phyloP scores from a whole-genome alignment of 768 basidiomycete species.

The Boletus huronensis region DNA sequence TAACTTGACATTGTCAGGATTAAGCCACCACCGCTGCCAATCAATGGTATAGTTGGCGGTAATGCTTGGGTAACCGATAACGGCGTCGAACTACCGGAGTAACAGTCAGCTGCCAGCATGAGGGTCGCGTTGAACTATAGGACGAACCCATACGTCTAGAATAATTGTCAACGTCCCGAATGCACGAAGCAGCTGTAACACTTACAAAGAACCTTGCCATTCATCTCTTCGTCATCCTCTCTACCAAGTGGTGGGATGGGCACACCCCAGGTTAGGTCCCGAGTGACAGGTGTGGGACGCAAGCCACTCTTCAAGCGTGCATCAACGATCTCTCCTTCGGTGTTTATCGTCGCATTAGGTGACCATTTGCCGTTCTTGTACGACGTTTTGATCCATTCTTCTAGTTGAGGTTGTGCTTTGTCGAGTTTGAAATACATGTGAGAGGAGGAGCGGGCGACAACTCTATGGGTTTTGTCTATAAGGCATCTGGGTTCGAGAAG shows the following conservation, averaged over 20 bases:
- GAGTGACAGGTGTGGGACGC: conserved; percentile 84
- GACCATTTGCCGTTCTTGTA: conserved; percentile 88
- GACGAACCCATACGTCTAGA: conserved; percentile 88
- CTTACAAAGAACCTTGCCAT: conserved; percentile 93
- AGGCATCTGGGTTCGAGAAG: conserved; percentile 94
- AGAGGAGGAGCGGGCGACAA: conserved; percentile 71
- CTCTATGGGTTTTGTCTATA: conserved; percentile 73
- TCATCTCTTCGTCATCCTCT: conserved; percentile 80
- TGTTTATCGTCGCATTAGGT: conserved; percentile 85
- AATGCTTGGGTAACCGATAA: conserved; percentile 95
- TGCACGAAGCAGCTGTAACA: conserved; percentile 13
- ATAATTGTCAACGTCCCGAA: conserved; percentile 3
- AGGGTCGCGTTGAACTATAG: not conserved
- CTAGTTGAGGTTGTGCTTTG: conserved; percentile 72
- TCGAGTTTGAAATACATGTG: conserved; percentile 94
- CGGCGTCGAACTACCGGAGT: conserved; percentile 82
- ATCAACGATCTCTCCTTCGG: conserved; percentile 85
- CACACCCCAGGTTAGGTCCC: conserved; percentile 96
- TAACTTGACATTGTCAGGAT: conserved; percentile 81
- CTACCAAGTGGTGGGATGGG: conserved; percentile 74
- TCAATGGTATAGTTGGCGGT: conserved; percentile 92
- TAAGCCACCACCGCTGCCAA: conserved; percentile 98
- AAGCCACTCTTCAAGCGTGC: conserved; percentile 83
- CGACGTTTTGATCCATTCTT: conserved; percentile 83
- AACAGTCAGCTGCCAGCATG: not conserved